Evolutionary conservation across 768 basidiomycete species (phyloP).

Genomic region (Macrolepiota fuliginosa): DNA sequence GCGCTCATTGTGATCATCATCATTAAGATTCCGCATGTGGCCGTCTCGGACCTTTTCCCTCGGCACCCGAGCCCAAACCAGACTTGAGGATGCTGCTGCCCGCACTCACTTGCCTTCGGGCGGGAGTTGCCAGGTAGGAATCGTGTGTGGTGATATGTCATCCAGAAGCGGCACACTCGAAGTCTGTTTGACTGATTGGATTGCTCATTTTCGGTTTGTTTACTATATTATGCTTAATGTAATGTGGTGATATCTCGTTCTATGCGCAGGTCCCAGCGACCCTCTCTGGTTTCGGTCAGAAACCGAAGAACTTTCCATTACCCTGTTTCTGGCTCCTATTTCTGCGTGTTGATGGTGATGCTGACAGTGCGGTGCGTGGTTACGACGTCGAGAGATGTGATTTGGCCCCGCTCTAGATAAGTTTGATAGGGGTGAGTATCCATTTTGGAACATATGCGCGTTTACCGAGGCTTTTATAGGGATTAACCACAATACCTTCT

Average conservation of each 20-base stretch:
- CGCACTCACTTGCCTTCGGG: background rate
- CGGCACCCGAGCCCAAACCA: background rate
- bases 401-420: background rate
- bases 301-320: background rate
- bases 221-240: constrained; percentile 1
- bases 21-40: background rate
- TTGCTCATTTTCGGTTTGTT: background rate
- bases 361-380: background rate
- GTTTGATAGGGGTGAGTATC: background rate
- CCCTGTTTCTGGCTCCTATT: background rate
- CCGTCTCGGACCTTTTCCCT: background rate
- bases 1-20: constrained; percentile 5
- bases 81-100: background rate
- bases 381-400: constrained; percentile 1
- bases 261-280: background rate
- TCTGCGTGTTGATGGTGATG: constrained; percentile 1
- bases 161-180: background rate
- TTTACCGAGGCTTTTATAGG: background rate
- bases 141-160: background rate
- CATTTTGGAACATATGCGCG: background rate
- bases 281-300: background rate
- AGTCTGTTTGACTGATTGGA: background rate
- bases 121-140: background rate
- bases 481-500: background rate
- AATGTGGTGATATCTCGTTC: constrained; percentile 3